Evolutionary conservation across 345 rosid species (phyloP).

Genomic region (Pelargonium nanum): DNA sequence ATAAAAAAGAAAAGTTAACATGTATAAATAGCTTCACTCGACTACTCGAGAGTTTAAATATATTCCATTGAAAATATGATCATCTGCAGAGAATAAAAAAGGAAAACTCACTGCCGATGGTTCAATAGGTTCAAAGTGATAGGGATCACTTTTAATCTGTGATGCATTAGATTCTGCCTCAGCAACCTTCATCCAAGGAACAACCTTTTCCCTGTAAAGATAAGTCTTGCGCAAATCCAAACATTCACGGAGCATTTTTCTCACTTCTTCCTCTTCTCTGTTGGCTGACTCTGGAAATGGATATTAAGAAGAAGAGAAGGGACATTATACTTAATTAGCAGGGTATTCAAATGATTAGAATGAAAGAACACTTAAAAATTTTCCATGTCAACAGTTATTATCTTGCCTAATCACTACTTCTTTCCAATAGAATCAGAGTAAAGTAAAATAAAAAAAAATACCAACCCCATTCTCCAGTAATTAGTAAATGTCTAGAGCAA

Average conservation of each 20-base stretch:
- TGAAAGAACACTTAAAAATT: neutral
- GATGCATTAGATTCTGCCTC: constrained; percentile 94
- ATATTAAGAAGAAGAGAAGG: neutral
- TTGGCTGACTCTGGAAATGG: neutral
- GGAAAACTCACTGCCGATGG: constrained; percentile 57
- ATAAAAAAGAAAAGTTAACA: constrained; percentile 1
- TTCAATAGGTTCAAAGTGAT: constrained; percentile 56
- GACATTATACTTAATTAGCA: neutral
- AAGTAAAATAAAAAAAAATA: too few relatives aligned
- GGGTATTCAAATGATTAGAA: neutral
- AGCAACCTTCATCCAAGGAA: constrained; percentile 93
- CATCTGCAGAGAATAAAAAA: neutral
- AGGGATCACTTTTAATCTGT: constrained; percentile 81
- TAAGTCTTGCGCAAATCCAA: constrained; percentile 81
- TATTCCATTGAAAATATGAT: too few relatives aligned
- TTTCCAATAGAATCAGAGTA: too few relatives aligned
- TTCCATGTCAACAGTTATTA: too few relatives aligned
- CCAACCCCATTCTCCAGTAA: too few relatives aligned
- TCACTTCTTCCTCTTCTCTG: constrained; percentile 70
- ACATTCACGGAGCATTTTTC: constrained; percentile 74
- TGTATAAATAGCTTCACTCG: neutral
- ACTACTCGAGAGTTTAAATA: neutral
- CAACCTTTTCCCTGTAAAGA: constrained; percentile 67
- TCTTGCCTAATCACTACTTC: too few relatives aligned
- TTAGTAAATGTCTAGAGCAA: neutral